Evolutionary conservation across 345 rosid species (phyloP).

Genomic region (Schrenkiella parvula): DNA sequence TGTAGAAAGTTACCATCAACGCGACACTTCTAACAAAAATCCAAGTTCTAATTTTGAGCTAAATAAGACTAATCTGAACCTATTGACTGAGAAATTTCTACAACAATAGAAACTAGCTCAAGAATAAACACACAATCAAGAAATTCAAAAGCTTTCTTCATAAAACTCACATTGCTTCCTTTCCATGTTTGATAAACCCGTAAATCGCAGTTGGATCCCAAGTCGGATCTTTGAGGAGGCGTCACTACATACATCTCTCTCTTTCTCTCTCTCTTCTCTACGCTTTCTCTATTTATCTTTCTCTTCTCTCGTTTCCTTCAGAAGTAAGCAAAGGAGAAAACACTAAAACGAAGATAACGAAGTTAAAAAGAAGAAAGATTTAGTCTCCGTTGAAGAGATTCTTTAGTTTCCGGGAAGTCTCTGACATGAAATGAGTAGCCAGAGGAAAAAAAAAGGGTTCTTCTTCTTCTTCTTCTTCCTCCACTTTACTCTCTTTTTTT

Average conservation of each 20-base stretch:
- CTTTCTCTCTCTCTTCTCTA: slow-evolving; percentile 11
- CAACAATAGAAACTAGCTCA: neutral
- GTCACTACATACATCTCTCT: slow-evolving; percentile 79
- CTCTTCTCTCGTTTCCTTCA: slow-evolving; percentile 19
- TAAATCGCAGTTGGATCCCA: slow-evolving; percentile 48
- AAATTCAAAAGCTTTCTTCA: neutral
- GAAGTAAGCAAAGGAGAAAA: slow-evolving; percentile 21
- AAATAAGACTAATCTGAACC: neutral
- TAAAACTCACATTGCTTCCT: slow-evolving; percentile 76
- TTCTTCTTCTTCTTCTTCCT: slow-evolving; percentile 11
- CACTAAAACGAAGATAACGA: slow-evolving; percentile 7
- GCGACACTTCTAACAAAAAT: neutral
- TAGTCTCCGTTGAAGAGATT: slow-evolving; percentile 1
- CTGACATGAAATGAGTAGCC: slow-evolving; percentile 23
- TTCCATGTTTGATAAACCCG: slow-evolving; percentile 86
- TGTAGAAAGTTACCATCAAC: neutral
- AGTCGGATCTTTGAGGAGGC: slow-evolving; percentile 77
- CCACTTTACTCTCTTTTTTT: slow-evolving; percentile 6
- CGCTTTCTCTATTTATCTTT: slow-evolving; percentile 30
- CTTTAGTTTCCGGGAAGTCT: slow-evolving; percentile 14
- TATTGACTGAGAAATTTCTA: neutral
- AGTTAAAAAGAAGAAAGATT: neutral
- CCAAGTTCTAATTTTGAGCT: slow-evolving; percentile 21
- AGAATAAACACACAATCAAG: neutral
- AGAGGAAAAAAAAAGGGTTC: neutral